A percentile compares a stretch with the other conserved stretches of the same genome.
phyloP scores from a whole-genome alignment of 2,329 filamentous ascomycete genomes.

The Xylaria hypoxylon region DNA sequence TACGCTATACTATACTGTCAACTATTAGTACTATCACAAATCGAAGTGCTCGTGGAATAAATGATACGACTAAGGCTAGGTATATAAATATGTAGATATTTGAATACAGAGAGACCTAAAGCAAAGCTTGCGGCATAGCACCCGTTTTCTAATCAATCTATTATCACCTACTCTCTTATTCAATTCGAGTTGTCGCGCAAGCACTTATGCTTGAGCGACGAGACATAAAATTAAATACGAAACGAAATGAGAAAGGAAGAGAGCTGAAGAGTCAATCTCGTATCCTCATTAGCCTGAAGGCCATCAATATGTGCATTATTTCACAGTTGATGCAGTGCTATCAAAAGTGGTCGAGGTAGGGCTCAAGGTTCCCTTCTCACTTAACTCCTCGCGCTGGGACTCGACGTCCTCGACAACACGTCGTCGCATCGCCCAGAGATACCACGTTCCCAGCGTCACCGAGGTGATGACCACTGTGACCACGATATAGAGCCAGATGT shows the following conservation, averaged over 20 bases:
- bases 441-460: slow-evolving; percentile 40
- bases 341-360: neutral
- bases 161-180: neutral
- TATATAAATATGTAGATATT: neutral
- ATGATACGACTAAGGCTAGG: neutral
- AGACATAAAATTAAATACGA: neutral
- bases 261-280: neutral
- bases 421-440: slow-evolving; percentile 21
- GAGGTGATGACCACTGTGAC: slow-evolving; percentile 42
- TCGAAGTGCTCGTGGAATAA: too few relatives aligned
- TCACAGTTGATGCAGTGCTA: neutral
- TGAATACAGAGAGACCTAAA: neutral
- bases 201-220: neutral
- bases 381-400: neutral
- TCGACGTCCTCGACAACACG: slow-evolving; percentile 7
- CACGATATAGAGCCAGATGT: slow-evolving; percentile 46
- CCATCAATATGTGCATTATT: neutral
- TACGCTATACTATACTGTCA: neutral
- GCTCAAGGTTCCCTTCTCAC: slow-evolving; percentile 1
- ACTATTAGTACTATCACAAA: neutral
- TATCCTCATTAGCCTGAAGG: neutral
- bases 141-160: neutral
- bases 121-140: neutral
- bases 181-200: too few relatives aligned
- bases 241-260: neutral